Evolutionary conservation across 371 early-diverging fungal species (phyloP), one percentile per base, ranked within the genome.

Genomic region (Syncephalastrum contaminatum): DNA sequence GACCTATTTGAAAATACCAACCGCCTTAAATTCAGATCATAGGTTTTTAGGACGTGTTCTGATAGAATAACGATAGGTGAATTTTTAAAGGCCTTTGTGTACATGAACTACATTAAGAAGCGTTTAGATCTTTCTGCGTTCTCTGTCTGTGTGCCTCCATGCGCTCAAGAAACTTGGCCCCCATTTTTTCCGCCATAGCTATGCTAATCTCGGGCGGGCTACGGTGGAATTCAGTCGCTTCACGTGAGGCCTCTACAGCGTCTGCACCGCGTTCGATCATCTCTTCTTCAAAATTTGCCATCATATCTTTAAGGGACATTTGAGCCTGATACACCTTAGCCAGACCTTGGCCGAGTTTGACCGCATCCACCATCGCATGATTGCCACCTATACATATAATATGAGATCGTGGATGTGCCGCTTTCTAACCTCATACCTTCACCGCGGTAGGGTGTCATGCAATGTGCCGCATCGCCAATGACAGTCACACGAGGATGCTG

Each of bases 361-460:
- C 54, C 8, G 66, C 48, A 53, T 73, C 70, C 4, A 64, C 16
- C 22, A 73, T 68, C 20, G 70, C 74, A 59, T 73, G 74, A 30
- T 72, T 72, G n/a, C 58, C 68, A 47, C 72, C 66, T 70, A 62
- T 15, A 16, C 15, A 41, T 14, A 39, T 21, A 21, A n/a, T n/a
- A 21, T 12, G 48, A 27, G 10, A 54, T 19, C 12, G 3, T 8
- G 53, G 2, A 8, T 30, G 36, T 10, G 36, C 10, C 36, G 2
- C 3, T 10, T 30, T 30, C 0, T 53, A 5, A 8, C 0, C 3
- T 36, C 20, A 44, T 50, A 44, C 64, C 58, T 51, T 65, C 66
- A 12, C 61, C 66, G 12, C 54, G 36, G 25, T 45, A 60, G 44
- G 44, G 27, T 4, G 66, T 60, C 61, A 60, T 58, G 10, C 54